Base-by-base conservation (phyloP, 495 filamentous ascomycete species). In the Podospora pseudopauciseta region DNA sequence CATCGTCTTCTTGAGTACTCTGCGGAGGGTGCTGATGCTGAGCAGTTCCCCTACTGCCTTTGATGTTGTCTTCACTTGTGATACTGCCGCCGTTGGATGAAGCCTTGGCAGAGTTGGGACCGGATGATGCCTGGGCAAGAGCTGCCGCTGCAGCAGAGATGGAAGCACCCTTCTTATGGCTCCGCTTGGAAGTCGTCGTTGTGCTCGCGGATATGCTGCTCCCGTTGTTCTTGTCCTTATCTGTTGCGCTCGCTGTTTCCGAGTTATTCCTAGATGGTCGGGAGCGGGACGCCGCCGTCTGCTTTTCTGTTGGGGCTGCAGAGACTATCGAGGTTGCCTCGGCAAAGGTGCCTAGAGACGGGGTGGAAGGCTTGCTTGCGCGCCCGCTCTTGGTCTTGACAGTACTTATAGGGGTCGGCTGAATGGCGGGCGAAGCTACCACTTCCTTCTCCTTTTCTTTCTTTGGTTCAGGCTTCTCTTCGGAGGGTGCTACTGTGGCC, bases 121-220 rank as follows among this genome's bases (percentile, higher is more conserved):
- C 44, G 18, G 55, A 49, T 16, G 39, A 19, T 11, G 65, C 60
- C 55, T 61, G 34, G 5, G 66, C 66, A 30, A 39, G 13, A 1
- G 67, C 54, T 11, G 70, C 73, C 3, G 67, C 74, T 6, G 76
- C 75, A 26, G 78, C 81, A 67, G 82, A 78, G 23, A 78, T 58
- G 7, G 76, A 77, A 7, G 74, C 84, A 0, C 85, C 86, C 77
- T 92, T 92, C 79, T 92, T 93, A 65, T 91, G 87, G 28, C 85
- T 87, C 44, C 90, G 81, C 74, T 91, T 92, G n/a, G 79, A 60
- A 2, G 67, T 67, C 28, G 53, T 65, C 11, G 67, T 65, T n/a
- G 55, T 67, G 28, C 59, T 58, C 27, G 63, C 64, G 30, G 80
- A 75, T 9, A 81, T 76, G 39, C 79, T 57, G 63, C 34, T 66